Evolutionary conservation across 1,284 basidiomycete genomes (phyloP), one percentile per base, ranked within the genome.

Genomic region (Tilletia caries): DNA sequence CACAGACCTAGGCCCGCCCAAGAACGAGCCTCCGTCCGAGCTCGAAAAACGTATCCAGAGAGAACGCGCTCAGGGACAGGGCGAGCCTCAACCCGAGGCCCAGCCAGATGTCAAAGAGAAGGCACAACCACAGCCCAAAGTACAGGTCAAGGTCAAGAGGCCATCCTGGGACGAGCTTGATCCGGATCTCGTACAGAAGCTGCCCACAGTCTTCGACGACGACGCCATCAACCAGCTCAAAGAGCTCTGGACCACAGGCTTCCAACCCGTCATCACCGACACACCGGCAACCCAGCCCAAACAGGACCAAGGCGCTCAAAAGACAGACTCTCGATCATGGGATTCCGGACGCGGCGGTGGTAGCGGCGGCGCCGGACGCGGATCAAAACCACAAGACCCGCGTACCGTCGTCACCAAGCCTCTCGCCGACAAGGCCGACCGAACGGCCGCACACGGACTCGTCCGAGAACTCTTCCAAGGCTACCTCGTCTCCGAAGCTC

Each of bases 401-500:
- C 2, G 72, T 66, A 13, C 72, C 71, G 71, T 78, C 67, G 68
- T 64, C 10, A 80, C 75, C 34, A 83, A 95, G 91, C 89, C 91
- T 10, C 92, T 98, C 54, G 83, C 87, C 29, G 90, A 89, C 27
- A 98, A 98, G 84, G 87, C 89, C 33, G 88, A 88, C 10, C 88
- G 95, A 33, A 92, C 92, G 1, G 88, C 88, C 4, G 87, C 96
- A 68, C 95, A 98, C 83, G 88, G 91, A 82, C 85, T 87, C 13
- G 86, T 98, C 48, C 89, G 96, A 64, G 89, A 91, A 71, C 83
- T 92, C 3, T 96, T 98, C 80, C 86, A 84, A 1, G 92, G 92
- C 25, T 91, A 90, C 74, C 87, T 98, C 50, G 91, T 94, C 60
- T 93, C 90, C 25, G 91, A 93, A 82, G 90, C 90, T 43, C 52